Conservation (phyloP, 148 eudicot genomes). For the Pouteria glomerata region DNA sequence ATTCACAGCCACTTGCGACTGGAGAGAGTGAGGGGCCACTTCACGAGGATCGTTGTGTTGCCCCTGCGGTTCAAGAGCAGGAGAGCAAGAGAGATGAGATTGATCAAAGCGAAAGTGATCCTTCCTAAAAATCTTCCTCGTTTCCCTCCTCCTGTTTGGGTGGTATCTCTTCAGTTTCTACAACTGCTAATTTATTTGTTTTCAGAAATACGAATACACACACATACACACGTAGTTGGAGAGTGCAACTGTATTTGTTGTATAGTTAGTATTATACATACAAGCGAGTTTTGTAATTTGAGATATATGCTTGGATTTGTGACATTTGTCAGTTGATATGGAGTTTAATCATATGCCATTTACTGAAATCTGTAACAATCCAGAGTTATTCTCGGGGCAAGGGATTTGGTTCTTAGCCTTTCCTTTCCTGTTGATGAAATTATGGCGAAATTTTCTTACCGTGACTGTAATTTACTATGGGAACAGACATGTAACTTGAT, state of each 20-base stretch:
- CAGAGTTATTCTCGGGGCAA: too few species aligned
- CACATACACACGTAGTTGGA: neutral
- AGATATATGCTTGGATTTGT: neutral
- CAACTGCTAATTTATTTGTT: neutral
- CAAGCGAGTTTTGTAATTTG: neutral
- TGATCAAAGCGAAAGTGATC: conserved; percentile 17
- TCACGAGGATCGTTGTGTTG: conserved; percentile 17
- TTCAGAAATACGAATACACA: conserved; percentile 1
- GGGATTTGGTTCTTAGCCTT: too few species aligned
- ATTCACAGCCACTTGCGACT: conserved; percentile 22
- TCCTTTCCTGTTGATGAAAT: too few species aligned
- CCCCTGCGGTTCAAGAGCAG: conserved; percentile 8
- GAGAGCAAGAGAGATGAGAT: conserved; percentile 17
- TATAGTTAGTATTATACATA: neutral
- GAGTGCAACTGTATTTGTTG: neutral
- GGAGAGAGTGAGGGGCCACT: conserved; percentile 23
- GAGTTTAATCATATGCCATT: neutral
- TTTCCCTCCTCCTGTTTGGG: neutral
- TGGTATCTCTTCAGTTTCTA: neutral
- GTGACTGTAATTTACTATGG: too few species aligned
- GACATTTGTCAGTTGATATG: too few species aligned
- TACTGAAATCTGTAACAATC: too few species aligned
- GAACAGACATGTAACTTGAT: too few species aligned
- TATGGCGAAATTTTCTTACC: too few species aligned
- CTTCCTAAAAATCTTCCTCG: conserved; percentile 7